Conservation (phyloP, 495 filamentous ascomycete genomes). For the Podospora pseudoanserina region DNA sequence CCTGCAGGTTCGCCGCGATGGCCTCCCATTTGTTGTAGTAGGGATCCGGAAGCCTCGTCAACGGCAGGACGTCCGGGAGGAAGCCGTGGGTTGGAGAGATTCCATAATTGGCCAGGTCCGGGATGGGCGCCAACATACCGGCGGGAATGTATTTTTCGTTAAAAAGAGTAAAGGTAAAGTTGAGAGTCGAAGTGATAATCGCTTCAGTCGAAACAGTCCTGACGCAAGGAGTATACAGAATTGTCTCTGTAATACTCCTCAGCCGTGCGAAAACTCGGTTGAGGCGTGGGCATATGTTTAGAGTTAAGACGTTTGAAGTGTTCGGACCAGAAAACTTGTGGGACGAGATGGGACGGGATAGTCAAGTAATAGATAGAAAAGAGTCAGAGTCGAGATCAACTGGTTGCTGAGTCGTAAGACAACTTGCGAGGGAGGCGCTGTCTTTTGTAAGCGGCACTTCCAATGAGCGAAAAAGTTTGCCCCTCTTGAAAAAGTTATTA, state of each 20-base stretch:
- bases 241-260: conserved; percentile 56
- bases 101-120: conserved; percentile 75
- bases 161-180: conserved; percentile 10
- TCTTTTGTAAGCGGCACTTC: conserved; percentile 18
- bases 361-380: neutral
- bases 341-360: no score
- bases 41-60: conserved; percentile 72
- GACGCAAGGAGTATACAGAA: conserved; percentile 63
- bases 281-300: conserved; percentile 31
- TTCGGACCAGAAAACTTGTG: neutral
- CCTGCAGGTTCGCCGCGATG: conserved; percentile 78
- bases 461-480: conserved; percentile 10
- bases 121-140: conserved; percentile 80
- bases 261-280: conserved; percentile 49
- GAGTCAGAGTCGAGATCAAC: neutral
- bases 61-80: conserved; percentile 75
- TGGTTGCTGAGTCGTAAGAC: conserved; percentile 12
- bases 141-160: conserved; percentile 10
- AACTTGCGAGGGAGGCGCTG: conserved; percentile 11
- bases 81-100: conserved; percentile 86
- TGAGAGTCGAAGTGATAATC: conserved; percentile 16
- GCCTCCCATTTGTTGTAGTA: conserved; percentile 95
- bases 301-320: neutral
- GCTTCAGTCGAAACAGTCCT: conserved; percentile 37
- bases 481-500: neutral